Evolutionary conservation across 192 early-diverging fungal species (phyloP).

Genomic region (Rhizophagus clarus): DNA sequence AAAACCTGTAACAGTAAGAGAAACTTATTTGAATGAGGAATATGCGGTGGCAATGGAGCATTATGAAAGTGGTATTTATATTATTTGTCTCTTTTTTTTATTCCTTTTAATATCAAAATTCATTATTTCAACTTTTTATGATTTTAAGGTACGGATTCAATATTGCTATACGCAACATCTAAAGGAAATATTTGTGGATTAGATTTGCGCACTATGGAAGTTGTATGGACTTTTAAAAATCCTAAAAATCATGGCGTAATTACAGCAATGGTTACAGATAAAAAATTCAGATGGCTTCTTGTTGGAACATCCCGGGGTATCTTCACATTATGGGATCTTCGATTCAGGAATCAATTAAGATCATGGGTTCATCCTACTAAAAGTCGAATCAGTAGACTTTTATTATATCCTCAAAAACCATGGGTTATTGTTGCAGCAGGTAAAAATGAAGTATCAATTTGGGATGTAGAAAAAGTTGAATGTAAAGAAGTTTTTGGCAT

Average conservation of each 20-base stretch:
- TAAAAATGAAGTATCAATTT: slow-evolving; percentile 76
- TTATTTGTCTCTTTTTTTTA: not conserved
- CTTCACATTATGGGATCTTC: slow-evolving; percentile 75
- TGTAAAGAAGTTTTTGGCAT: slow-evolving; percentile 77
- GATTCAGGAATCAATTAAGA: slow-evolving; percentile 70
- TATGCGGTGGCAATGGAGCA: slow-evolving; percentile 66
- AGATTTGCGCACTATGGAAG: slow-evolving; percentile 75
- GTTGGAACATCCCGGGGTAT: slow-evolving; percentile 79
- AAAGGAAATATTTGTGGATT: slow-evolving; percentile 70
- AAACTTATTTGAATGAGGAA: slow-evolving; percentile 58
- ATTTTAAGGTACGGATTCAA: slow-evolving; percentile 46
- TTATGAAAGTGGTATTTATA: slow-evolving; percentile 61
- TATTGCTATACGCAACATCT: slow-evolving; percentile 71
- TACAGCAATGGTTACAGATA: slow-evolving; percentile 69
- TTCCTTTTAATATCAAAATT: not conserved
- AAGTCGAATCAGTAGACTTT: slow-evolving; percentile 59
- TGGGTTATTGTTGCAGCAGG: slow-evolving; percentile 68
- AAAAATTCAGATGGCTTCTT: slow-evolving; percentile 62
- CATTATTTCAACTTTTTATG: slow-evolving; percentile 18
- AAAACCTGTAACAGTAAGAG: slow-evolving; percentile 60
- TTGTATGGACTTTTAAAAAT: slow-evolving; percentile 61
- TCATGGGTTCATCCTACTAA: slow-evolving; percentile 78
- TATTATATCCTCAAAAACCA: slow-evolving; percentile 47
- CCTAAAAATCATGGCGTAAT: slow-evolving; percentile 61
- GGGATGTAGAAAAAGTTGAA: slow-evolving; percentile 74